phyloP scores from a whole-genome alignment of 768 basidiomycete genomes.

The Sutorius australiensis region DNA sequence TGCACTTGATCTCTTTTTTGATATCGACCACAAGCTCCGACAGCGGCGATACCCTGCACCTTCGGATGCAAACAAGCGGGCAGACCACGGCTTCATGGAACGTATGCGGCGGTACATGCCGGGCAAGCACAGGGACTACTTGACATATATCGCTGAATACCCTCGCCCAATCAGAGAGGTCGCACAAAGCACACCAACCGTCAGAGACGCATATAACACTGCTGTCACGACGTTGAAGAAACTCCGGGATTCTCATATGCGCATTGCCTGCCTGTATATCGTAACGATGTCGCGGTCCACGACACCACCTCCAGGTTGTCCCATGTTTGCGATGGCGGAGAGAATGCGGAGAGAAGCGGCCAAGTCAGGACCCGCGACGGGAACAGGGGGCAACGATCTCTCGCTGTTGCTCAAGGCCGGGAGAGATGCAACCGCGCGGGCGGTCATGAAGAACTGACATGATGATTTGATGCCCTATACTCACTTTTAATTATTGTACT shows the following conservation, averaged over 20 bases:
- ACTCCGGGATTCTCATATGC: constrained; percentile 85
- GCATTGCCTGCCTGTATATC: constrained; percentile 83
- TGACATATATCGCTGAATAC: constrained; percentile 58
- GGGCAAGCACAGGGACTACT: constrained; percentile 81
- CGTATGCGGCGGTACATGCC: constrained; percentile 97
- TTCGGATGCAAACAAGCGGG: constrained; percentile 60
- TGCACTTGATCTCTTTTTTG: constrained; percentile 79
- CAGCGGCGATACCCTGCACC: constrained; percentile 66
- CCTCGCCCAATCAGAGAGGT: constrained; percentile 62
- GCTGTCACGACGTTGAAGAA: constrained; percentile 76
- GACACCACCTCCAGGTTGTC: constrained; percentile 43
- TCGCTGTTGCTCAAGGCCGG: constrained; percentile 82
- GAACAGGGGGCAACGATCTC: constrained; percentile 88
- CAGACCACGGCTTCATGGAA: constrained; percentile 80
- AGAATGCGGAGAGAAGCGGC: constrained; percentile 41
- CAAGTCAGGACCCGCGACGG: constrained; percentile 55
- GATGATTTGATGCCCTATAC: background rate
- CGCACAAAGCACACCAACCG: constrained; percentile 50
- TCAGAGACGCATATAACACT: constrained; percentile 74
- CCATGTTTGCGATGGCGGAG: constrained; percentile 52
- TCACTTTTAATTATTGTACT: constrained; percentile 13
- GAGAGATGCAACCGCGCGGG: constrained; percentile 77
- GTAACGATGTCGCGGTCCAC: constrained; percentile 77
- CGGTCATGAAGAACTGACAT: constrained; percentile 42
- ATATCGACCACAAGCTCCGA: constrained; percentile 82